phyloP scores from a whole-genome alignment of 2,329 filamentous ascomycete genomes.

The Trichoderma aggressivum region DNA sequence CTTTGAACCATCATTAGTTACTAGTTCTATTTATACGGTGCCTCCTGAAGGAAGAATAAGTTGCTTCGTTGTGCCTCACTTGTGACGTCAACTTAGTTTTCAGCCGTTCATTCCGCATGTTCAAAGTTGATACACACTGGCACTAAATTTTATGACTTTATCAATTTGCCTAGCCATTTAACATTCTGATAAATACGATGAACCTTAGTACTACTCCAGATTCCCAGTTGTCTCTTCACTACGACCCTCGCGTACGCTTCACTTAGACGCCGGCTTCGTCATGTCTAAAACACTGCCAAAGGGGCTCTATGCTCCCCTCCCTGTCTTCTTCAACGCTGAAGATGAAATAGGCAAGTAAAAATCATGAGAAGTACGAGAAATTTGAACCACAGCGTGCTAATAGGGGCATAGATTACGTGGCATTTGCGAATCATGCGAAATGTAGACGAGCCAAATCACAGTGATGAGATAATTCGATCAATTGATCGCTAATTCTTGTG shows the following conservation, averaged over 20 bases:
- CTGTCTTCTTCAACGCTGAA: not conserved
- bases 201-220: too few species aligned
- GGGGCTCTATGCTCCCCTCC: not conserved
- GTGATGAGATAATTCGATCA: not conserved
- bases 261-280: not conserved
- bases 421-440: not conserved
- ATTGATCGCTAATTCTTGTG: not conserved
- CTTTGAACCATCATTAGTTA: not conserved
- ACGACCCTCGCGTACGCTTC: not conserved
- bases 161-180: not conserved
- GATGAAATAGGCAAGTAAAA: not conserved
- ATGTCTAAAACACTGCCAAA: not conserved
- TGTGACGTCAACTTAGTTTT: not conserved
- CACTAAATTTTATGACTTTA: not conserved
- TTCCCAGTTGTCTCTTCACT: too few species aligned
- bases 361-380: not conserved
- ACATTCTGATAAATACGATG: not conserved
- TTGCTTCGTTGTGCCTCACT: not conserved
- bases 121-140: not conserved
- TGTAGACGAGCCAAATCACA: not conserved
- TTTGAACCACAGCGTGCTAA: not conserved
- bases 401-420: not conserved
- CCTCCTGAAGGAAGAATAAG: not conserved
- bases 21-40: not conserved
- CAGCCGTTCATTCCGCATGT: not conserved